Base-by-base conservation (phyloP, 2,329 filamentous ascomycete species). In the Diaporthe ampelina region DNA sequence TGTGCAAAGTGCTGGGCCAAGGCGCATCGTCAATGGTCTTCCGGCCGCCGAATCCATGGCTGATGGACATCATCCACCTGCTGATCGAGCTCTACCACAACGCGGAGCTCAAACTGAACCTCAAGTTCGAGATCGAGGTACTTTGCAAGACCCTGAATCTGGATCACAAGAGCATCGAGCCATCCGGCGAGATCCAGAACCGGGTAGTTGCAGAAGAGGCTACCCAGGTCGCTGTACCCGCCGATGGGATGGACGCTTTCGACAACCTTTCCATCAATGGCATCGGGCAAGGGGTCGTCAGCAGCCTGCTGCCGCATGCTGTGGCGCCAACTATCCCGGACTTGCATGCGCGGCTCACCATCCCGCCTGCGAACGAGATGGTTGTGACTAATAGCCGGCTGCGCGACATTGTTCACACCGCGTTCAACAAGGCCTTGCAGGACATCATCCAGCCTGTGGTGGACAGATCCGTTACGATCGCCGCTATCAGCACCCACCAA, bases 381-480 rank as follows among this genome's bases (percentile, higher is more conserved):
- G 90, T 97, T 78, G 89, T 97, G 77, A 92, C 92, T 82, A 87
- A 93, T 75, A 86, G 88, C 70, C 90, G 94, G 17, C 83, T 93
- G 63, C 90, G 91, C 76, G 90, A 92, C 78, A 97, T 98, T 78
- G 95, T 98, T 73, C 91, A 94, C 77, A 92, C 89, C 61, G 95
- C 97, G 50, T 93, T 98, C 71, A 95, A 94, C 61, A 93, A 95
- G 75, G 96, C 97, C 43, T 93, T 99, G 56, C 93, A 95, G 75
- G 97, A 99, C 80, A 99, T 99, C 73, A 98, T 99, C 75, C 95
- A 96, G 70, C 97, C 97, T 32, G 97, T 99, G 1, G 97, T 99
- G 19, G 97, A 99, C 82, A 91, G 97, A 72, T 99, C 97, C 2
- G 96, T 99, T 52, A 98, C 97, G 0, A 99, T 99, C 81, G 97